These are phyloP conservation scores for Lecanicillium sp. DNA, from an alignment of 2,329 filamentous ascomycete genomes.

Conservation along the genomic window DNA sequence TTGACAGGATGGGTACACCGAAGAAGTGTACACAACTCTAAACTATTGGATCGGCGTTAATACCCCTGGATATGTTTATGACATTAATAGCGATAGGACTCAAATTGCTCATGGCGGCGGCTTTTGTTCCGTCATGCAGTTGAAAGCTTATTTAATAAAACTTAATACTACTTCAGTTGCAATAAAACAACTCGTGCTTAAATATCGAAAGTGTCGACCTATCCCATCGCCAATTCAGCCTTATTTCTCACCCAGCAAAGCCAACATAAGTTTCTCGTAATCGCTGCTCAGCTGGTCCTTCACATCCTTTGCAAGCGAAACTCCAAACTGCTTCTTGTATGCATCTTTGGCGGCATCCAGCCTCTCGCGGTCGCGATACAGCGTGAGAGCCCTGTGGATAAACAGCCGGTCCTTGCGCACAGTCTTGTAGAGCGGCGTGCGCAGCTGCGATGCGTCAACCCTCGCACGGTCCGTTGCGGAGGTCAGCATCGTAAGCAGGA, in stretches of 20 bases:
- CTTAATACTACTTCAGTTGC: too few species aligned
- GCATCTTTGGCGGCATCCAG: conserved; percentile 18
- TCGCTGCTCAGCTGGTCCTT: conserved; percentile 19
- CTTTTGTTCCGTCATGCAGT: too few species aligned
- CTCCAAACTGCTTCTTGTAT: conserved; percentile 11
- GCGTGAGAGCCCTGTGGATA: conserved; percentile 21
- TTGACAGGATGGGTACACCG: too few species aligned
- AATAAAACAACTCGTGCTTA: too few species aligned
- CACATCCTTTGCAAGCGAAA: conserved; percentile 16
- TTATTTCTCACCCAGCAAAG: conserved; percentile 19
- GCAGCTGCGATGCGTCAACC: conserved; percentile 18
- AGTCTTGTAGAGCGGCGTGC: conserved; percentile 17
- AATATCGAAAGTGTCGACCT: too few species aligned
- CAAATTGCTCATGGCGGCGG: too few species aligned
- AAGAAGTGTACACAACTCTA: too few species aligned
- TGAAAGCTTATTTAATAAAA: too few species aligned
- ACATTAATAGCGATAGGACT: too few species aligned
- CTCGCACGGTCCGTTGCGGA: conserved; percentile 15
- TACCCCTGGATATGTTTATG: too few species aligned
- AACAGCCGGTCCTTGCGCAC: conserved; percentile 22
- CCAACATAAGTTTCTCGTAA: conserved; percentile 20
- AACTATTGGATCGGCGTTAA: too few species aligned
- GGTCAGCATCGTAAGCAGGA: conserved; percentile 21
- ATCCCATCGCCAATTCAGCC: too few species aligned
- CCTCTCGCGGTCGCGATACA: conserved; percentile 23